These are phyloP conservation scores for Lizanozyma gosingica DNA, from an alignment of 1,139 yeast species.

Conservation along the genomic window DNA sequence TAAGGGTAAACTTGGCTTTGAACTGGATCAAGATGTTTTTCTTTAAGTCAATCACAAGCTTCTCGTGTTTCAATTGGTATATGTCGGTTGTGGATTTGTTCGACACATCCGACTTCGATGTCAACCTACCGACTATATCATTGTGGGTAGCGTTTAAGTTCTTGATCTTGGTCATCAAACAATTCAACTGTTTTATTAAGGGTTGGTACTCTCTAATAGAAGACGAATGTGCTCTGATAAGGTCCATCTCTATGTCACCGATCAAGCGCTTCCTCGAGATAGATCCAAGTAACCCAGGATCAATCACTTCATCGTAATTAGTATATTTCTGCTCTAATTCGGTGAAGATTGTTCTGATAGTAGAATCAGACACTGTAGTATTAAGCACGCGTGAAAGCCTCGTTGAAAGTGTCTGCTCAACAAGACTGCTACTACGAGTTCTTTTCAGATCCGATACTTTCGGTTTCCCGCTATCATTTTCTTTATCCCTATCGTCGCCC, in stretches of 20 bases:
- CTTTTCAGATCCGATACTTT: constrained; percentile 4
- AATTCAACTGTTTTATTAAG: constrained; percentile 37
- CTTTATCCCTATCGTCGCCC: background rate
- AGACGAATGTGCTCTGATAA: constrained; percentile 50
- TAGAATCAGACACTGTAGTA: constrained; percentile 23
- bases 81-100: constrained; percentile 13
- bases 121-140: constrained; percentile 18
- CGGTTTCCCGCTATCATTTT: background rate
- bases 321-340: constrained; percentile 18
- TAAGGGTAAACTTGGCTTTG: constrained; percentile 56
- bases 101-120: background rate
- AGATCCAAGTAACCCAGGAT: constrained; percentile 27
- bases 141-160: constrained; percentile 35
- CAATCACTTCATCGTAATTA: constrained; percentile 18
- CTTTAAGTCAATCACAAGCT: constrained; percentile 38
- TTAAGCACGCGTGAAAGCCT: constrained; percentile 30
- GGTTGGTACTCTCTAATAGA: constrained; percentile 58
- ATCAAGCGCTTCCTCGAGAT: constrained; percentile 44
- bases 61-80: constrained; percentile 30
- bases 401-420: constrained; percentile 15
- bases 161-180: constrained; percentile 30
- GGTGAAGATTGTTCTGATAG: constrained; percentile 26
- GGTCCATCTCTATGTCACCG: constrained; percentile 63
- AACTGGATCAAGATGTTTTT: constrained; percentile 49
- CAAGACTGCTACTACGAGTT: constrained; percentile 12